phyloP scores from a whole-genome alignment of 352 stramenopile genomes.

The Phytophthora idaei region DNA sequence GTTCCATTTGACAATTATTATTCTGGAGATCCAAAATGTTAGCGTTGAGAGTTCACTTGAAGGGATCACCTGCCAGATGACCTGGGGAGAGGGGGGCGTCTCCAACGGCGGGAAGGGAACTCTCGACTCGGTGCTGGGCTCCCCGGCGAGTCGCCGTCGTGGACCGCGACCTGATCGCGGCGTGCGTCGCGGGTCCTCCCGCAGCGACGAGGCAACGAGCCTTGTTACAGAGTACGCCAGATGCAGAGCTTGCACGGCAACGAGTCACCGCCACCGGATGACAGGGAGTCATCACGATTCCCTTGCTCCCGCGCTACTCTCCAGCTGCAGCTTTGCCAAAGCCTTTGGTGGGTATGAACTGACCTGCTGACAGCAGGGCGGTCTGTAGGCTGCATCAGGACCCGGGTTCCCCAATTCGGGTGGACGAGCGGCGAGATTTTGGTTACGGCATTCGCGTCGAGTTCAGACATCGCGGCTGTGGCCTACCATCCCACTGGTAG shows the following conservation, averaged over 20 bases:
- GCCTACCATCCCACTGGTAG: conserved; percentile 12
- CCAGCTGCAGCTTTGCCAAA: not conserved
- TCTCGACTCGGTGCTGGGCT: not conserved
- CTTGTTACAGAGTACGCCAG: conserved; percentile 4
- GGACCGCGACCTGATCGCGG: conserved; percentile 8
- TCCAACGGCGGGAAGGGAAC: not conserved
- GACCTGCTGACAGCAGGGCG: not conserved
- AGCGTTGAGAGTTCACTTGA: conserved; percentile 1
- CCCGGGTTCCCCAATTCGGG: not conserved
- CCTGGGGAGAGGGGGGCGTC: no score
- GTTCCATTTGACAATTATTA: not conserved
- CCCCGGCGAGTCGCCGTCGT: no score
- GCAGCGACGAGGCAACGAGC: conserved; percentile 30
- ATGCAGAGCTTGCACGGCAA: conserved; percentile 1
- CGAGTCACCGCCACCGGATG: conserved; percentile 10
- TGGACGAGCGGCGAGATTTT: conserved; percentile 17
- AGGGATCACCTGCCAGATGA: not conserved
- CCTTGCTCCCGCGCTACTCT: conserved; percentile 12
- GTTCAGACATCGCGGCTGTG: conserved; percentile 7
- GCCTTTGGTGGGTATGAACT: not conserved
- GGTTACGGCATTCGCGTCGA: not conserved
- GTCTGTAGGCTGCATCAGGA: no score
- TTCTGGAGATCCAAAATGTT: no score
- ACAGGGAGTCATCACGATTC: not conserved
- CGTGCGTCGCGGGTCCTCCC: conserved; percentile 1